Evolutionary conservation across 257 asterid genomes (phyloP), one percentile per base, ranked within the genome.

Genomic region (Eustoma russellianum): DNA sequence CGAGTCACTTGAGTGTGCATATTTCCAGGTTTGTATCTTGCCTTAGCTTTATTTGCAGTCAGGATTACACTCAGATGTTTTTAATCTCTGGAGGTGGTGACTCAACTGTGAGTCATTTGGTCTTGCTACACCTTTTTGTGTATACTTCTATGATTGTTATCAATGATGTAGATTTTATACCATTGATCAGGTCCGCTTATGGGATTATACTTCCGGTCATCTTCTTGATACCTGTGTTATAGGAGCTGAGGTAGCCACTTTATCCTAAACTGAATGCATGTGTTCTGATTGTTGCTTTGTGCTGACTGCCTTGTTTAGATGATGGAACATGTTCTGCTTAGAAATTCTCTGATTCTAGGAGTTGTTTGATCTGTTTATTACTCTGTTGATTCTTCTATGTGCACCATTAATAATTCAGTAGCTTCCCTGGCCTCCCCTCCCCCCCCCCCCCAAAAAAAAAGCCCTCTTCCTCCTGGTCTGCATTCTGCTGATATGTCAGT

Each of bases 71-170:
- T 38, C 76, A 63, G 55, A 81, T 74, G 46, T 70, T 72, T 63
- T 76, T 92, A 68, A 79, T 88, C 65, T 92, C 97, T 9, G 95
- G 99, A 59, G 81, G 95, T 65, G 99, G 99, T 50, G 99, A 92
- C 79, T 85, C 97, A 61, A 85, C 97, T 2, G 99, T 92, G 73
- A 85, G 99, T 85, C 50, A 49, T 40, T 55, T 45, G 38, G 7
- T n/a, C 14, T 49, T 38, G 43, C 43, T 38, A 38, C 9, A 38
- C 12, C 12, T 38, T 38, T 35, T 38, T 7, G 12, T 5, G 6
- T 7, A 7, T 38, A 7, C 43, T 38, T 38, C 2, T 38, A 38
- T 24, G 30, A 24, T 38, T 38, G 43, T 7, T 38, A 24, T 38
- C 2, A 38, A 38, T 38, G 11, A 38, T 38, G 12, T 38, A 7